Percentiles rank a stretch among this genome's conserved stretches.
Conservation (phyloP, 148 eudicot species). For the Fagopyrum homotropicum region DNA sequence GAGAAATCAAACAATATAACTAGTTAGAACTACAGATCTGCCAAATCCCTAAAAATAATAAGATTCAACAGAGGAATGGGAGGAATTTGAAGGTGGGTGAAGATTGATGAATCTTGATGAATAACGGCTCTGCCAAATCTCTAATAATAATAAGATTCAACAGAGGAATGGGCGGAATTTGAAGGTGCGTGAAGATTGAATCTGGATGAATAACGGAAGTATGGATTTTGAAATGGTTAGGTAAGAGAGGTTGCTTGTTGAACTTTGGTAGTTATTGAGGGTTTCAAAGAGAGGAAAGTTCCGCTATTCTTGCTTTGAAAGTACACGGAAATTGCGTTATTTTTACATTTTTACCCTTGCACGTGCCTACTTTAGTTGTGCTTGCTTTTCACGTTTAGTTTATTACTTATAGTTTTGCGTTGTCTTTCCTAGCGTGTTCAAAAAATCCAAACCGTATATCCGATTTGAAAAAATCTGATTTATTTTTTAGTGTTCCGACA, state of each 20-base stretch:
- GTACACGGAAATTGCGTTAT: neutral
- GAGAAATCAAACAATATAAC: neutral
- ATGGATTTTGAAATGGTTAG: conserved; percentile 4
- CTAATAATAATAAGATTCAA: neutral
- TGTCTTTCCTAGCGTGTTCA: too few species aligned
- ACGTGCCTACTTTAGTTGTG: neutral
- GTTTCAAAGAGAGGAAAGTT: neutral
- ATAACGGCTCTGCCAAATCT: neutral
- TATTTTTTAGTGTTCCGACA: too few species aligned
- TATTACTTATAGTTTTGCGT: neutral
- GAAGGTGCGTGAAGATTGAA: neutral
- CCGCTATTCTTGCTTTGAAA: neutral
- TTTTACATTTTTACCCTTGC: conserved; percentile 1
- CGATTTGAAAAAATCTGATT: too few species aligned
- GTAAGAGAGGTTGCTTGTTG: neutral
- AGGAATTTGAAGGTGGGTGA: neutral
- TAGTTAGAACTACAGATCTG: neutral
- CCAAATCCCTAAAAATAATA: neutral
- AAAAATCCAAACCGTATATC: too few species aligned
- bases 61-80: conserved; percentile 4
- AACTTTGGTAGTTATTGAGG: neutral
- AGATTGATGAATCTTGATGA: neutral
- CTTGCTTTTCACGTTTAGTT: neutral
- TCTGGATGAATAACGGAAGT: neutral
- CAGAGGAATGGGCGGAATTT: neutral